phyloP scores from a whole-genome alignment of 371 early-diverging fungal species.

The Circinella umbellata region DNA sequence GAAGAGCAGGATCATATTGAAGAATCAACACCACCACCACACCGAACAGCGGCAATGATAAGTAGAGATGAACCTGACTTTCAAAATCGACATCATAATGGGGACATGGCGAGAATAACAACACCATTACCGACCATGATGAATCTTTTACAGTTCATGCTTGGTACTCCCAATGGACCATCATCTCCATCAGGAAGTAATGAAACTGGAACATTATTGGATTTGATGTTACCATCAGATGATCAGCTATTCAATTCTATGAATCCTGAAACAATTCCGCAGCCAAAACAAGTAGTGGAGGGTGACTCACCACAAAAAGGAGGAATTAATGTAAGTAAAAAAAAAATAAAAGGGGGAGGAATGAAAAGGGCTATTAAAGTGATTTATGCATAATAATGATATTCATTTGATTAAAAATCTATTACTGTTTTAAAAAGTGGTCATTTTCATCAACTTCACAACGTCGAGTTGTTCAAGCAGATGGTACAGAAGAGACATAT shows the following conservation, averaged over 20 bases:
- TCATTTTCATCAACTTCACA: constrained; percentile 37
- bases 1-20: constrained; percentile 2
- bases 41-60: constrained; percentile 7
- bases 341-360: neutral
- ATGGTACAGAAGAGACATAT: constrained; percentile 44
- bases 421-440: constrained; percentile 18
- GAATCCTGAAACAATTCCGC: neutral
- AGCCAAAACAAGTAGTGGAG: neutral
- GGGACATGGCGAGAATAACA: neutral
- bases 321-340: constrained; percentile 2
- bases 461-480: constrained; percentile 30
- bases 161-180: constrained; percentile 1
- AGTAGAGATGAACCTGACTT: neutral
- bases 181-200: neutral
- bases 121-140: neutral
- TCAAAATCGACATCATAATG: neutral
- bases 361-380: neutral
- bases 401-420: neutral
- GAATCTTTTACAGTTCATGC: constrained; percentile 17
- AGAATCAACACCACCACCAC: neutral
- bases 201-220: constrained; percentile 1
- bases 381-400: too few species aligned
- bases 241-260: constrained; percentile 7
- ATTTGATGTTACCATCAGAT: constrained; percentile 3
- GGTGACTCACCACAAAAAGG: neutral